Base-by-base conservation (phyloP, 1,284 basidiomycete species). In the Heterobasidion irregulare region DNA sequence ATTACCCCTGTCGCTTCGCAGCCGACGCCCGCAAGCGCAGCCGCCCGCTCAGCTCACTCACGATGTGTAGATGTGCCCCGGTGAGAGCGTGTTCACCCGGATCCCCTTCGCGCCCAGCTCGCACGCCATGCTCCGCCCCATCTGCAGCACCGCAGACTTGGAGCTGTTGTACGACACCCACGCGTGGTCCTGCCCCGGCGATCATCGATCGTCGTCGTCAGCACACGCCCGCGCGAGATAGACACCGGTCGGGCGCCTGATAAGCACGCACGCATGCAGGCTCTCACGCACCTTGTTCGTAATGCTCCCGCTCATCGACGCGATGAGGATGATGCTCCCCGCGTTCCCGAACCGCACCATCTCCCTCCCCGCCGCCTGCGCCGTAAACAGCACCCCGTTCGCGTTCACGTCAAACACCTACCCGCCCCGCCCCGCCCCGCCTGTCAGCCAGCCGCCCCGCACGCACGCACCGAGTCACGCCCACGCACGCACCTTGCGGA, bases 291-390 rank as follows among this genome's bases (percentile, higher is more conserved):
- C 90, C 70, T 73, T 82, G 72, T 93, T 93, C 53, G 89, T 89
- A 61, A 94, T 84, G 53, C 83, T 84, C 15, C 90, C 92, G 48
- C 86, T 89, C 89, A 94, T 93, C 57, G 88, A 92, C 19, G 88
- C 92, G 62, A 94, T 84, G 59, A 92, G 70, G 60, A 92, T 80
- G 61, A 94, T 91, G 62, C 89, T 92, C 1, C 90, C 92, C 13
- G 77, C 75, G n/a, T 75, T 79, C 6, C 82, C 80, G 61, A 85
- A 89, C 34, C 82, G 76, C 16, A 67, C 73, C 87, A 90, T 92
- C 69, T 89, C 82, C 56, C 82, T 75, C 7, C 89, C 90, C 9
- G 84, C 89, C 0, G 87, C 87, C 66, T 91, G 88, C 7, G 88
- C 87, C 8, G 88, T 88, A 64, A 83, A 85, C 59, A 92, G 70